A percentile compares a stretch with the other conserved stretches of the same genome.
These are phyloP conservation scores for Phytophthora macrochlamydospora DNA, from an alignment of 352 stramenopile species.

Conservation along the genomic window DNA sequence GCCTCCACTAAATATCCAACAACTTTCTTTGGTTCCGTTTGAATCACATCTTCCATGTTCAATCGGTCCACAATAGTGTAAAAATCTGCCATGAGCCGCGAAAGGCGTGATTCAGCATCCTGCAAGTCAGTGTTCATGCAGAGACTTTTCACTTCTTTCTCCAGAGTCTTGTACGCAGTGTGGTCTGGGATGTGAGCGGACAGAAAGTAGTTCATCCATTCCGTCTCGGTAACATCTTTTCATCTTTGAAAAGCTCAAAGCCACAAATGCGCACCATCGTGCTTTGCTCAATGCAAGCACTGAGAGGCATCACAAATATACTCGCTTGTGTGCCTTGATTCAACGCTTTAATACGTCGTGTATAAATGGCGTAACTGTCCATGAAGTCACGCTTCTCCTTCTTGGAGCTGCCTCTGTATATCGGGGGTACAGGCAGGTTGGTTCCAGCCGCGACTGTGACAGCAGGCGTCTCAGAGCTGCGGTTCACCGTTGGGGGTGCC, in stretches of 20 bases:
- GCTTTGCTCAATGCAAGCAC: not conserved
- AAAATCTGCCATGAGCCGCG: not conserved
- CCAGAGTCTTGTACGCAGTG: not conserved
- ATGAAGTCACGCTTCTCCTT: not conserved
- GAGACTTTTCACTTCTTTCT: not conserved
- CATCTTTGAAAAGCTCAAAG: not conserved
- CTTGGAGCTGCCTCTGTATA: not conserved
- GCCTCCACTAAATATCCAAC: not conserved
- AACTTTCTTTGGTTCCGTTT: not conserved
- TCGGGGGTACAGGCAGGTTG: not conserved
- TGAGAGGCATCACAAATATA: not conserved
- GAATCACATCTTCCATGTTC: not conserved
- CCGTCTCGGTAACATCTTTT: not conserved
- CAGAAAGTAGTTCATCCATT: not conserved
- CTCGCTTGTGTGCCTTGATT: not conserved
- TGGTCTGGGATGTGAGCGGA: not conserved
- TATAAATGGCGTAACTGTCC: not conserved
- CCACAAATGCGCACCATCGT: not conserved
- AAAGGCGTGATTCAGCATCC: not conserved
- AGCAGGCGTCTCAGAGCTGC: not conserved
- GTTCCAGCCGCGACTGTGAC: not conserved
- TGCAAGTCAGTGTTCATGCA: not conserved
- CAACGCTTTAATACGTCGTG: not conserved
- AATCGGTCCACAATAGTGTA: not conserved
- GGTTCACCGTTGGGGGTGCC: not conserved